Percentiles rank a stretch among this genome's conserved stretches.
phyloP scores from a whole-genome alignment of 2,329 filamentous ascomycete species.

The Alternaria postmessia region DNA sequence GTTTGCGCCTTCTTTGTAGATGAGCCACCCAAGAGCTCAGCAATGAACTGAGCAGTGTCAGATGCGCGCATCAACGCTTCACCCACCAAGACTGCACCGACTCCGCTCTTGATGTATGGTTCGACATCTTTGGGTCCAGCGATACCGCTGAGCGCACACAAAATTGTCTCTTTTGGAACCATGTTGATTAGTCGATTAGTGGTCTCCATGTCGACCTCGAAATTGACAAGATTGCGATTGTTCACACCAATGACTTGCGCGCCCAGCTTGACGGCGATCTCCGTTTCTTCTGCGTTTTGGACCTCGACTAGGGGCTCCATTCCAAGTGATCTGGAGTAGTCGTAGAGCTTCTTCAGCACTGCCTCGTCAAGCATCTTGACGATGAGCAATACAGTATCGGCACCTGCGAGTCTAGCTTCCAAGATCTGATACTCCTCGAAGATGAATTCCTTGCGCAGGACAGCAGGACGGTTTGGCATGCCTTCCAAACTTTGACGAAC shows the following conservation, averaged over 20 bases:
- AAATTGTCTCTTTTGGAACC: slow-evolving; percentile 83
- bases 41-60: slow-evolving; percentile 83
- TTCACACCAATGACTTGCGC: slow-evolving; percentile 96
- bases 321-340: slow-evolving; percentile 85
- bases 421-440: slow-evolving; percentile 99
- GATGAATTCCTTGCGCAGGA: slow-evolving; percentile 95
- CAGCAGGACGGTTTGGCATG: slow-evolving; percentile 90
- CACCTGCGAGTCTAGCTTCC: slow-evolving; percentile 89
- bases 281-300: slow-evolving; percentile 93
- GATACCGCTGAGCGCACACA: slow-evolving; percentile 95
- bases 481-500: slow-evolving; percentile 89
- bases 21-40: slow-evolving; percentile 74
- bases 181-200: slow-evolving; percentile 87
- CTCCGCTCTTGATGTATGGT: slow-evolving; percentile 85
- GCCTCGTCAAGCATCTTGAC: slow-evolving; percentile 94
- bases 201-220: slow-evolving; percentile 94
- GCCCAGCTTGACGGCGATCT: slow-evolving; percentile 82
- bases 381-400: slow-evolving; percentile 93
- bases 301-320: slow-evolving; percentile 99
- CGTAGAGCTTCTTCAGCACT: slow-evolving; percentile 79
- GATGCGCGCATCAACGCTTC: slow-evolving; percentile 94
- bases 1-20: slow-evolving; percentile 22
- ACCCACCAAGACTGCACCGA: slow-evolving; percentile 91
- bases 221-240: slow-evolving; percentile 94
- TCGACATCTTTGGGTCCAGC: slow-evolving; percentile 87